phyloP scores from a whole-genome alignment of 2,329 filamentous ascomycete species.

The Fusarium sp. region DNA sequence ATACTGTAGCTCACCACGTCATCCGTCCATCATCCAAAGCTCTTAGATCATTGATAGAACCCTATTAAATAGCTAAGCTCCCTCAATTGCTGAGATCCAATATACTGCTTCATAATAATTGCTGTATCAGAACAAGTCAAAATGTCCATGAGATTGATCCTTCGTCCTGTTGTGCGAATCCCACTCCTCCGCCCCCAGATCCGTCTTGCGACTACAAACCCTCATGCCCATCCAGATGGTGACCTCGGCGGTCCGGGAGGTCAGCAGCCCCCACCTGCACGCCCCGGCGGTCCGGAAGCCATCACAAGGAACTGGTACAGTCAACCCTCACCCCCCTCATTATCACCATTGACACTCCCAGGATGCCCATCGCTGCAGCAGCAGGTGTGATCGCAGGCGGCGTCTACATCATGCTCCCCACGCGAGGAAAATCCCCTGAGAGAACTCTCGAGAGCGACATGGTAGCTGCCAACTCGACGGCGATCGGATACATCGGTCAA shows the following conservation, averaged over 20 bases:
- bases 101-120: not conserved
- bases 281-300: slow-evolving; percentile 42
- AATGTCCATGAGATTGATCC: slow-evolving; percentile 22
- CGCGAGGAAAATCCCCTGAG: slow-evolving; percentile 10
- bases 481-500: slow-evolving; percentile 17
- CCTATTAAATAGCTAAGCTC: not conserved
- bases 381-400: slow-evolving; percentile 39
- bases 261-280: slow-evolving; percentile 41
- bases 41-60: slow-evolving; percentile 14
- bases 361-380: slow-evolving; percentile 42
- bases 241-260: slow-evolving; percentile 47
- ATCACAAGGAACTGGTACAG: slow-evolving; percentile 46
- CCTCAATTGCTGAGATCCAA: not conserved
- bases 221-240: slow-evolving; percentile 1
- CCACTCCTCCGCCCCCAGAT: slow-evolving; percentile 36
- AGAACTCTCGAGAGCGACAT: slow-evolving; percentile 20
- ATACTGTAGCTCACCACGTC: slow-evolving; percentile 23
- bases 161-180: slow-evolving; percentile 32
- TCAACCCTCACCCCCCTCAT: fast-evolving
- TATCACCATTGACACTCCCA: not conserved
- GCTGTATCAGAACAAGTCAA: not conserved
- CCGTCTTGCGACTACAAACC: slow-evolving; percentile 4
- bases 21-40: slow-evolving; percentile 31
- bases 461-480: slow-evolving; percentile 16
- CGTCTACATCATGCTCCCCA: slow-evolving; percentile 41